These are phyloP conservation scores for Suhomyces prunicola DNA, from an alignment of 805 yeast genomes.

Conservation along the genomic window DNA sequence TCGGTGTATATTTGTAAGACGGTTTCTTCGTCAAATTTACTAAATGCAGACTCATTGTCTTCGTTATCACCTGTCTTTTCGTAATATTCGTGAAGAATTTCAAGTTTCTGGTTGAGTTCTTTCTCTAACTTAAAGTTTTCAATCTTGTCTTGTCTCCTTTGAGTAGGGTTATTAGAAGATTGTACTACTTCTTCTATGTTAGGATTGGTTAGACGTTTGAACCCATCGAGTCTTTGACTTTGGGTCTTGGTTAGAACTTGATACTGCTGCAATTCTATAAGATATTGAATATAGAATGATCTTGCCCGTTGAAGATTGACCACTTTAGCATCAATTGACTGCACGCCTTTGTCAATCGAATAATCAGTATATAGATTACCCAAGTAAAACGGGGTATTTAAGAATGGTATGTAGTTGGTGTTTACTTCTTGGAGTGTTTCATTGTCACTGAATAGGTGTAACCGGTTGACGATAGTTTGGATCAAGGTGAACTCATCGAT, in stretches of 20 bases:
- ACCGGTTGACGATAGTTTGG: slow-evolving; percentile 39
- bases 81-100: slow-evolving; percentile 31
- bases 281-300: slow-evolving; percentile 37
- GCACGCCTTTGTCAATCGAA: neutral
- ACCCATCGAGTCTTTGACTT: slow-evolving; percentile 33
- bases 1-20: slow-evolving; percentile 54
- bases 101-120: slow-evolving; percentile 45
- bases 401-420: slow-evolving; percentile 58
- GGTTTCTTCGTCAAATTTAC: slow-evolving; percentile 58
- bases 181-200: slow-evolving; percentile 32
- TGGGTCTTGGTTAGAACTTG: slow-evolving; percentile 39
- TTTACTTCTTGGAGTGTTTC: slow-evolving; percentile 68
- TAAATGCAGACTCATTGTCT: slow-evolving; percentile 18
- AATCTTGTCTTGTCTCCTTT: slow-evolving; percentile 68
- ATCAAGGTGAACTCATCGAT: slow-evolving; percentile 46
- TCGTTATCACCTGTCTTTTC: slow-evolving; percentile 6
- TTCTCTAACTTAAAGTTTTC: slow-evolving; percentile 61
- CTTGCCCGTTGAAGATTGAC: slow-evolving; percentile 33
- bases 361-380: slow-evolving; percentile 30
- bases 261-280: slow-evolving; percentile 14
- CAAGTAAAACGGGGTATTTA: slow-evolving; percentile 57
- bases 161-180: slow-evolving; percentile 33
- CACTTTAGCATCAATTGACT: slow-evolving; percentile 18
- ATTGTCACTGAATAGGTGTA: slow-evolving; percentile 66
- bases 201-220: slow-evolving; percentile 41